These are phyloP conservation scores for Candida chauliodis DNA, from an alignment of 805 yeast species.

Conservation along the genomic window DNA sequence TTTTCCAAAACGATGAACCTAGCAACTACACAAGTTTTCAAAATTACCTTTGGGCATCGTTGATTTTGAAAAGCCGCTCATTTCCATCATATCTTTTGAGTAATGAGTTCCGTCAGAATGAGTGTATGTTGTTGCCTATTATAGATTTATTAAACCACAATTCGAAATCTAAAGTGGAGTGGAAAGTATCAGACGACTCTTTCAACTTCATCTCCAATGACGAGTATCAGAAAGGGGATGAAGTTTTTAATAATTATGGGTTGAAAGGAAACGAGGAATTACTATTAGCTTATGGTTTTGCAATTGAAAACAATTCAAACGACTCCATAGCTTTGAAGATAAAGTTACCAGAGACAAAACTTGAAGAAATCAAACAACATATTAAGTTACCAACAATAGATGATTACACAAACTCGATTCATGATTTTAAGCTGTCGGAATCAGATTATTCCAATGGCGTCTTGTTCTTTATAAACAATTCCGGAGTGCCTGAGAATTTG, in stretches of 20 bases:
- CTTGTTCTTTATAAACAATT: constrained; percentile 36
- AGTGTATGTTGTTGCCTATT: constrained; percentile 73
- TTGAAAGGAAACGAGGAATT: constrained; percentile 83
- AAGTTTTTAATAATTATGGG: constrained; percentile 81
- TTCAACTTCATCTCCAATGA: constrained; percentile 42
- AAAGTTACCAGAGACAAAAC: constrained; percentile 40
- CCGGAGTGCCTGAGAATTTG: constrained; percentile 41
- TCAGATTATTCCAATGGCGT: constrained; percentile 27
- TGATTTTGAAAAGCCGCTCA: constrained; percentile 71
- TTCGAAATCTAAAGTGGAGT: constrained; percentile 55
- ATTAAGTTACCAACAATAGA: constrained; percentile 32
- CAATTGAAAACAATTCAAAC: constrained; percentile 50
- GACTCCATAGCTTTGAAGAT: constrained; percentile 61
- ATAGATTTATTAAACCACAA: constrained; percentile 78
- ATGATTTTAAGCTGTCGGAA: constrained; percentile 6
- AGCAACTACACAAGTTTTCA: constrained; percentile 62
- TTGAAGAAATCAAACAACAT: constrained; percentile 32
- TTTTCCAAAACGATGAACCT: constrained; percentile 17
- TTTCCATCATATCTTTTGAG: constrained; percentile 69
- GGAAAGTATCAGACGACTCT: constrained; percentile 41
- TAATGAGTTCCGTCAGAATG: constrained; percentile 35
- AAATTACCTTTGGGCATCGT: constrained; percentile 72
- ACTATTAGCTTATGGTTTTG: constrained; percentile 79
- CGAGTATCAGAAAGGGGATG: constrained; percentile 33
- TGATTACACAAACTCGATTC: constrained; percentile 38